Evolutionary conservation across 2,329 filamentous ascomycete species (phyloP).

Genomic region (Massarina eburnea): DNA sequence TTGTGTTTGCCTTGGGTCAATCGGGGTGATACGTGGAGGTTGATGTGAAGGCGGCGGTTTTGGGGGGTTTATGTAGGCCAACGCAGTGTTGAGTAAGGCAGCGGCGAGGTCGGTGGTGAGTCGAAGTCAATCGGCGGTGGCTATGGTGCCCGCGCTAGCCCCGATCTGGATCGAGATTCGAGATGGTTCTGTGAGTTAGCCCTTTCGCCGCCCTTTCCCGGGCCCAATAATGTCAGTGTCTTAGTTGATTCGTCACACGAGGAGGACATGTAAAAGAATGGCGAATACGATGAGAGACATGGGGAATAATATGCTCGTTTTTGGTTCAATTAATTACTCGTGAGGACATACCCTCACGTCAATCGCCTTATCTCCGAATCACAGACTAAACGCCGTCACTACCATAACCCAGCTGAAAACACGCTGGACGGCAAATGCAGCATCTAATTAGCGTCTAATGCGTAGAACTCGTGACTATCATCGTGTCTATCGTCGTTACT

Average conservation of each 20-base stretch:
- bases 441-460: conserved; percentile 1
- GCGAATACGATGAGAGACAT: too few species aligned
- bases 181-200: conserved; percentile 5
- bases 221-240: too few species aligned
- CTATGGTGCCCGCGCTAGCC: conserved; percentile 5
- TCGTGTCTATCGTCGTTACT: conserved; percentile 1
- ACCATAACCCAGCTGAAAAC: neutral
- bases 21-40: neutral
- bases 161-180: neutral
- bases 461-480: conserved; percentile 7
- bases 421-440: neutral
- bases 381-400: neutral
- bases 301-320: too few species aligned
- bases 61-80: neutral
- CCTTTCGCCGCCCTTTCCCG: conserved; percentile 12
- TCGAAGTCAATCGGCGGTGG: neutral
- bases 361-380: too few species aligned
- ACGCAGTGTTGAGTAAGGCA: neutral
- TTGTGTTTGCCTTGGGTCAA: neutral
- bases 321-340: too few species aligned
- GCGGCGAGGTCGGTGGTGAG: neutral
- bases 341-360: too few species aligned
- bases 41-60: neutral
- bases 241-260: too few species aligned
- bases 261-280: too few species aligned